Percentiles rank a stretch among this genome's conserved stretches.
Conservation (phyloP, 2,329 filamentous ascomycete species). For the Aureobasidium pullulans region DNA sequence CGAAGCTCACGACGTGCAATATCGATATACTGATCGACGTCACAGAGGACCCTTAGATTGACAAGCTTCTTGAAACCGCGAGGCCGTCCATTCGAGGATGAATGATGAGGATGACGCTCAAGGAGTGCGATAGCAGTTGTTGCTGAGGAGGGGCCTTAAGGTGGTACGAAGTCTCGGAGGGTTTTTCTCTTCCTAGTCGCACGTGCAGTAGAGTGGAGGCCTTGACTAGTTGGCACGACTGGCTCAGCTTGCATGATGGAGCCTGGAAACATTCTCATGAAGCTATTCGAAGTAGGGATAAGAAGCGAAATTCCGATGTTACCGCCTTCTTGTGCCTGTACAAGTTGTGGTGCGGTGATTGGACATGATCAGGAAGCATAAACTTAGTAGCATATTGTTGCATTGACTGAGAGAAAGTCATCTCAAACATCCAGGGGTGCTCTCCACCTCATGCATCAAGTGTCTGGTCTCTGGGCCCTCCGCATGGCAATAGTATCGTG, state of each 20-base stretch:
- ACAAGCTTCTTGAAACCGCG: slow-evolving; percentile 1
- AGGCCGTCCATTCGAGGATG: slow-evolving; percentile 1
- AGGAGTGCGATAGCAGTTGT: background rate
- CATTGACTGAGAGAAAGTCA: background rate
- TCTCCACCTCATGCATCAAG: background rate
- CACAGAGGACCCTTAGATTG: background rate
- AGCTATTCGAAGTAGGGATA: background rate
- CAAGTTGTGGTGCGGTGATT: background rate
- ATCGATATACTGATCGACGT: background rate
- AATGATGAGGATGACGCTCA: slow-evolving; percentile 6
- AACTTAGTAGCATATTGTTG: background rate
- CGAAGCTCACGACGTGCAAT: background rate
- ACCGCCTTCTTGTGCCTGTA: too few species aligned
- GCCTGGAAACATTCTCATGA: background rate
- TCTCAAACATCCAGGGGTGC: background rate
- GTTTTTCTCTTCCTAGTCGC: slow-evolving; percentile 1
- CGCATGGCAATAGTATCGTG: background rate
- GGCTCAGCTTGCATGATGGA: background rate
- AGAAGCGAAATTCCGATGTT: too few species aligned
- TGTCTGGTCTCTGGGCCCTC: background rate
- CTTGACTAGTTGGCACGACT: slow-evolving; percentile 6
- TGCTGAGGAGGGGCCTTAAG: slow-evolving; percentile 10
- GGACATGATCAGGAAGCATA: background rate
- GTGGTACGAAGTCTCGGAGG: slow-evolving; percentile 9
- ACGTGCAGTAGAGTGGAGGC: slow-evolving; percentile 2